A percentile compares a stretch with the other conserved stretches of the same genome.
phyloP scores from a whole-genome alignment of 1,284 basidiomycete species.

The Sanguinoderma infundibulare region DNA sequence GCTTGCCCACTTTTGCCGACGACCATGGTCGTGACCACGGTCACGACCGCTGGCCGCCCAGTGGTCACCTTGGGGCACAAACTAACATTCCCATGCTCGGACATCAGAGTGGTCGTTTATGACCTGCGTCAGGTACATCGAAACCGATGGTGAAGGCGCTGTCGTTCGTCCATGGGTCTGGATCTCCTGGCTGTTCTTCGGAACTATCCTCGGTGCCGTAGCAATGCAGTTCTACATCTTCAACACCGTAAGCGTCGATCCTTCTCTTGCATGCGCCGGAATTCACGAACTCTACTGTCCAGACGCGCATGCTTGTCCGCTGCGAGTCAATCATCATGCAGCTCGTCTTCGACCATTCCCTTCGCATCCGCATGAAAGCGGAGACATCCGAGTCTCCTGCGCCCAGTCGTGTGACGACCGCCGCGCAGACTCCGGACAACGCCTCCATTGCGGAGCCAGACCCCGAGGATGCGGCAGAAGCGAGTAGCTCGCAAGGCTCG shows the following conservation, averaged over 20 bases:
- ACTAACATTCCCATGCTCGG: background rate
- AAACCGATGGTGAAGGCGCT: constrained; percentile 42
- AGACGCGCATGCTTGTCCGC: constrained; percentile 55
- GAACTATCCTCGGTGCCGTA: constrained; percentile 48
- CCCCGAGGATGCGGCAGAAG: background rate
- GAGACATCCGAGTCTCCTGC: constrained; percentile 38
- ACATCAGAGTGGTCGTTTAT: background rate
- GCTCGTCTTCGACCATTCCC: constrained; percentile 71
- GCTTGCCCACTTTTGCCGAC: no score
- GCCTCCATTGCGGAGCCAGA: constrained; percentile 31
- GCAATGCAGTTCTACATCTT: constrained; percentile 44
- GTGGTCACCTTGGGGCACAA: no score
- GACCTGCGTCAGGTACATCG: constrained; percentile 41
- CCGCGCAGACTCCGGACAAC: constrained; percentile 32
- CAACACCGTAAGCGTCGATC: constrained; percentile 5
- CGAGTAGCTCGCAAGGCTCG: constrained; percentile 5
- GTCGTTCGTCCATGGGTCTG: constrained; percentile 59
- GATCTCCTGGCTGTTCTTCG: constrained; percentile 63
- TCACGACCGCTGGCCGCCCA: no score
- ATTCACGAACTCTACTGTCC: background rate
- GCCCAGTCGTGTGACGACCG: constrained; percentile 24
- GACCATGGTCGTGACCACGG: no score
- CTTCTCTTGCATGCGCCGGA: background rate
- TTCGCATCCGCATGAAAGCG: constrained; percentile 69
- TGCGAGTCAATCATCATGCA: constrained; percentile 69